phyloP scores from a whole-genome alignment of 169 alveolate genomes.

The Eimeria maxima region DNA sequence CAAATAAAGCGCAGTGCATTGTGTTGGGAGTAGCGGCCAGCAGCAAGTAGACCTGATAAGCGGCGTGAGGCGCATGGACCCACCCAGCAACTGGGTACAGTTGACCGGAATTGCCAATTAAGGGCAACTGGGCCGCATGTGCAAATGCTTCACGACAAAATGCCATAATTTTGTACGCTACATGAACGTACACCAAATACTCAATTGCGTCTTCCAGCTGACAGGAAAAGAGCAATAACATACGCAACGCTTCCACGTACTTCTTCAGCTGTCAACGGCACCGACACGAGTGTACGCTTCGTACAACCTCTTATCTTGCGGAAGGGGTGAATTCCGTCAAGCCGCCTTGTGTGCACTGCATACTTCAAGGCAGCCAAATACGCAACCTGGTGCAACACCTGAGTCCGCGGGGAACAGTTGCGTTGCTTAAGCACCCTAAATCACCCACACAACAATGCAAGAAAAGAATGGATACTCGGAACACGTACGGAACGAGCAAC shows the following conservation, averaged over 20 bases:
- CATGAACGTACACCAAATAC: neutral
- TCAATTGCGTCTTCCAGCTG: no score
- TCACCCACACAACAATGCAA: neutral
- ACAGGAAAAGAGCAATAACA: no score
- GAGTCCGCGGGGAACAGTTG: slow-evolving; percentile 87
- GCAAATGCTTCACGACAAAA: neutral
- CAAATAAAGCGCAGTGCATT: slow-evolving; percentile 87
- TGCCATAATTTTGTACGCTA: neutral
- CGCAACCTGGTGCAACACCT: slow-evolving; percentile 87
- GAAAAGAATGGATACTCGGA: neutral
- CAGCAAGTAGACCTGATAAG: slow-evolving; percentile 83
- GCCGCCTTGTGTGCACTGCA: slow-evolving; percentile 85
- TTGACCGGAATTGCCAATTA: neutral
- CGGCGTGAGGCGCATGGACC: no score
- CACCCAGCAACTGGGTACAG: neutral
- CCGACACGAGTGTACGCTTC: slow-evolving; percentile 82
- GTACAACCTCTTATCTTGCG: slow-evolving; percentile 87
- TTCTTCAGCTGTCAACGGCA: slow-evolving; percentile 78
- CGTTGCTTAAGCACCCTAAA: slow-evolving; percentile 84
- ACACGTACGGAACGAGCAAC: neutral
- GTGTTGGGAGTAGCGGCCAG: slow-evolving; percentile 83
- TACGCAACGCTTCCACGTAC: neutral
- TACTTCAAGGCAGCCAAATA: slow-evolving; percentile 88
- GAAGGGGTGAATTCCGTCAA: slow-evolving; percentile 84
- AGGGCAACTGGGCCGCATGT: neutral